Conservation (phyloP, 345 rosid genomes). For the Euphorbia peplus region DNA sequence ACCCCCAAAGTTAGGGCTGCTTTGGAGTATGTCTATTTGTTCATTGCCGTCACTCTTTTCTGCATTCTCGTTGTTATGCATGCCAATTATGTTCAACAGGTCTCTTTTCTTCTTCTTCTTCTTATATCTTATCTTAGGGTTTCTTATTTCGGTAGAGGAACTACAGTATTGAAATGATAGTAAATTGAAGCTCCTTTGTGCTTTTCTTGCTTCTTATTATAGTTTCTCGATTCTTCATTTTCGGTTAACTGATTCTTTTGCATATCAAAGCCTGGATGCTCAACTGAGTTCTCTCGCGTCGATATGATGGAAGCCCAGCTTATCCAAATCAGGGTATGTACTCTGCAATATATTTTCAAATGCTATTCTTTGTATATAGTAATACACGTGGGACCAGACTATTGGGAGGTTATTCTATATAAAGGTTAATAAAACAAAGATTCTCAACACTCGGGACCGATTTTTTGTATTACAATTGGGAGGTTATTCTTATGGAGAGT, state of each 20-base stretch:
- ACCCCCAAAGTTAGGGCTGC: slow-evolving; percentile 73
- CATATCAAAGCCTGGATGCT: slow-evolving; percentile 82
- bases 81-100: slow-evolving; percentile 99
- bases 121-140: too few relatives aligned
- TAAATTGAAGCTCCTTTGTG: neutral
- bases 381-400: too few relatives aligned
- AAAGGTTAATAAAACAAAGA: too few relatives aligned
- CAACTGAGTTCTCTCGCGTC: slow-evolving; percentile 73
- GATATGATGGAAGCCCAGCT: slow-evolving; percentile 61
- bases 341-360: neutral
- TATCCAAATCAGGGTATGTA: slow-evolving; percentile 68
- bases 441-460: too few relatives aligned
- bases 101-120: too few relatives aligned
- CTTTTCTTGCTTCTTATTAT: neutral
- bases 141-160: too few relatives aligned
- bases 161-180: neutral
- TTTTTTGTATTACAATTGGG: too few relatives aligned
- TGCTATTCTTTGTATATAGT: neutral
- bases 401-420: too few relatives aligned
- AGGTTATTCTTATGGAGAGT: too few relatives aligned
- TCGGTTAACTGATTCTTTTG: slow-evolving; percentile 12
- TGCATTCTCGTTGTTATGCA: slow-evolving; percentile 96
- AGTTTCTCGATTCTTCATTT: neutral
- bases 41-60: slow-evolving; percentile 78
- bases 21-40: slow-evolving; percentile 76